phyloP scores from a whole-genome alignment of 78 protist genomes.

The Protostelium mycophagum region DNA sequence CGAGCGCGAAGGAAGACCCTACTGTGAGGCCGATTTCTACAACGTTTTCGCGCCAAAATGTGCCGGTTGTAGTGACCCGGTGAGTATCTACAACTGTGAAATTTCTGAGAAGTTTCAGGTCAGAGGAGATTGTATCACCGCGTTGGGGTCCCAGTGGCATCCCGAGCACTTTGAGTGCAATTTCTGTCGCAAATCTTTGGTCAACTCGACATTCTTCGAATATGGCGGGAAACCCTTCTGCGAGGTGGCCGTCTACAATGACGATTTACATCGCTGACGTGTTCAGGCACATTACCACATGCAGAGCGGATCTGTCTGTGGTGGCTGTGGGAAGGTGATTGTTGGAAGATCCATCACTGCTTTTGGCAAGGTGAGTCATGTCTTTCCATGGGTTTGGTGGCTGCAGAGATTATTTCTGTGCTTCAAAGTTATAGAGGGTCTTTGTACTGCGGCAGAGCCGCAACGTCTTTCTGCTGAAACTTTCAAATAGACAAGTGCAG shows the following conservation, averaged over 20 bases:
- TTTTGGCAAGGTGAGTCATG: slow-evolving; percentile 31
- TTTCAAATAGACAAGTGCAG: too few species aligned
- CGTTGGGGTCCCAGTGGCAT: slow-evolving; percentile 72
- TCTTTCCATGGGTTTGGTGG: not conserved
- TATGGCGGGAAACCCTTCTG: slow-evolving; percentile 70
- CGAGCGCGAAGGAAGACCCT: slow-evolving; percentile 66
- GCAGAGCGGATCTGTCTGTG: slow-evolving; percentile 54
- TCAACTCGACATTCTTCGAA: slow-evolving; percentile 51
- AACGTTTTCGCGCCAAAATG: not conserved
- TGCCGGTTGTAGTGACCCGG: not conserved
- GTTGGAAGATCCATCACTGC: slow-evolving; percentile 62
- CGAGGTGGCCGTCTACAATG: too few species aligned
- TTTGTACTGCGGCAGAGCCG: too few species aligned
- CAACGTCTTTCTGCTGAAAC: too few species aligned
- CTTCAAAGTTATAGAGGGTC: too few species aligned
- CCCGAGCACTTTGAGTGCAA: slow-evolving; percentile 69
- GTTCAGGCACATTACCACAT: slow-evolving; percentile 55
- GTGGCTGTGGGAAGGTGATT: slow-evolving; percentile 61
- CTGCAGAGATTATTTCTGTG: not conserved
- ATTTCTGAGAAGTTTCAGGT: too few species aligned
- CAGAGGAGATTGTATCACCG: slow-evolving; percentile 67
- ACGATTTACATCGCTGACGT: too few species aligned
- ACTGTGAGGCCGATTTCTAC: slow-evolving; percentile 63
- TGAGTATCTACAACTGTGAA: not conserved
- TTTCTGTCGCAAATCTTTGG: slow-evolving; percentile 44